Percentiles rank a stretch among this genome's conserved stretches.
Evolutionary conservation across 2,329 filamentous ascomycete genomes (phyloP).

Genomic region (Achaetomium macrosporum): DNA sequence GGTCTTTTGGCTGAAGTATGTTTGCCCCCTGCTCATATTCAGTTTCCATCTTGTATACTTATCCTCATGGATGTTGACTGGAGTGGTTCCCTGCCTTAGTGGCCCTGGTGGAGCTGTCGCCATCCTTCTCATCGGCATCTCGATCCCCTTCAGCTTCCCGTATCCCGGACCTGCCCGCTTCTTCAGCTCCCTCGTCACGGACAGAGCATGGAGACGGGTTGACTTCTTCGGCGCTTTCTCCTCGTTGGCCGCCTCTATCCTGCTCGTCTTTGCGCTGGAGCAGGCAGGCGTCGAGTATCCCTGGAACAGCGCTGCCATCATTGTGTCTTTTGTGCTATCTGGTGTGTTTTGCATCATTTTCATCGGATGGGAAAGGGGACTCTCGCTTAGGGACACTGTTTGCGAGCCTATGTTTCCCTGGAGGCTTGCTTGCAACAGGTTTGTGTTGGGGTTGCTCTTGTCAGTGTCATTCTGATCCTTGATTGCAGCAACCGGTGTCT

Average conservation of each 20-base stretch:
- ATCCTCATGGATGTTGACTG: too few species aligned
- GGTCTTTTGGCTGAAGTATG: slow-evolving; percentile 36
- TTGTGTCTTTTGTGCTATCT: slow-evolving; percentile 27
- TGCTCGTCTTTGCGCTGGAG: slow-evolving; percentile 43
- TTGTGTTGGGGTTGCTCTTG: slow-evolving; percentile 31
- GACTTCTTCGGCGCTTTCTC: slow-evolving; percentile 32
- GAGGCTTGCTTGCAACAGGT: slow-evolving; percentile 28
- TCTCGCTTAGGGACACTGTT: background rate
- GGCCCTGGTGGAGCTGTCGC: slow-evolving; percentile 29
- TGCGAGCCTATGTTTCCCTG: slow-evolving; percentile 34
- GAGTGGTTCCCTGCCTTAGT: slow-evolving; percentile 17
- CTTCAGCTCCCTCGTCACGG: slow-evolving; percentile 21
- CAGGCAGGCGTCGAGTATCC: slow-evolving; percentile 37
- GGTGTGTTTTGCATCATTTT: slow-evolving; percentile 26
- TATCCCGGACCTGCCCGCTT: slow-evolving; percentile 24
- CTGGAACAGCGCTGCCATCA: slow-evolving; percentile 37
- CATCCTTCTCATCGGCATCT: slow-evolving; percentile 20
- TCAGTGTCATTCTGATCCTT: slow-evolving; percentile 19
- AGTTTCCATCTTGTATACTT: too few species aligned
- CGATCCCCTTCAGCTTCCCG: slow-evolving; percentile 28
- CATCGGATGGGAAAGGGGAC: slow-evolving; percentile 27
- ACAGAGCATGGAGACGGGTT: slow-evolving; percentile 27
- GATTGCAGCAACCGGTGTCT: background rate
- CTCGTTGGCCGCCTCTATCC: slow-evolving; percentile 36
- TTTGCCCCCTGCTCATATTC: background rate